Evolutionary conservation across 176 grass and related monocot species (phyloP), one percentile per base, ranked within the genome.

Genomic region (Aegilops sharonensis): DNA sequence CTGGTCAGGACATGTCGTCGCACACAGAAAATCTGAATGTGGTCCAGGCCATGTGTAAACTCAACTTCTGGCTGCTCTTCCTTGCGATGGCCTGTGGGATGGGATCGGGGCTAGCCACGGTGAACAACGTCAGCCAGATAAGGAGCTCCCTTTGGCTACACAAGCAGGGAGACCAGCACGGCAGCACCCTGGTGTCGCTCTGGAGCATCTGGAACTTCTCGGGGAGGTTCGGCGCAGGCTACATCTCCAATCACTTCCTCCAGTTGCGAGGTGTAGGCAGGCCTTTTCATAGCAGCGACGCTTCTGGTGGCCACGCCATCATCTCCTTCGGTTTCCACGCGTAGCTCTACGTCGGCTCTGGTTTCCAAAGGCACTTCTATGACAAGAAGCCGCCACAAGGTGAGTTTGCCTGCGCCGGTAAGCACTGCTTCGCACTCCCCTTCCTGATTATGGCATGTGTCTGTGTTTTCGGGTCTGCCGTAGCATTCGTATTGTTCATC

Each of bases 151-250:
- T 95, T 4, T 47, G 91, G 91, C 35, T 93, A 95, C 87, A 73
- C 72, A 4, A 81, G 2, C 65, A 79, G 81, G 54, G 89, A 89
- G 75, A 95, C n/a, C n/a, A n/a, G n/a, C 91, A 4, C n/a, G n/a
- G n/a, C n/a, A 78, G 75, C 78, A 95, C 91, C 0, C 85, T 91
- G 12, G 86, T 93, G 20, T 95, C 91, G 4, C 74, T 95, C 9
- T 95, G 91, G 87, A 93, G 89, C 64, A 91, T 93, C 77, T 95
- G 89, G 94, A 95, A 91, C 83, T 93, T 91, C 64, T 79, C 90
- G 0, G 94, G 91, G 20, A 85, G 91, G 56, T 93, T 93, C 17
- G 82, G 87, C 3, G 87, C 89, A 8, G 94, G 91, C 82, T 86
- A 88, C 81, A 36, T 86, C 30, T 93, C 89, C 0, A 80, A 93